These are phyloP conservation scores for Mariannaea sp. DNA, from an alignment of 2,329 filamentous ascomycete species.

Conservation along the genomic window DNA sequence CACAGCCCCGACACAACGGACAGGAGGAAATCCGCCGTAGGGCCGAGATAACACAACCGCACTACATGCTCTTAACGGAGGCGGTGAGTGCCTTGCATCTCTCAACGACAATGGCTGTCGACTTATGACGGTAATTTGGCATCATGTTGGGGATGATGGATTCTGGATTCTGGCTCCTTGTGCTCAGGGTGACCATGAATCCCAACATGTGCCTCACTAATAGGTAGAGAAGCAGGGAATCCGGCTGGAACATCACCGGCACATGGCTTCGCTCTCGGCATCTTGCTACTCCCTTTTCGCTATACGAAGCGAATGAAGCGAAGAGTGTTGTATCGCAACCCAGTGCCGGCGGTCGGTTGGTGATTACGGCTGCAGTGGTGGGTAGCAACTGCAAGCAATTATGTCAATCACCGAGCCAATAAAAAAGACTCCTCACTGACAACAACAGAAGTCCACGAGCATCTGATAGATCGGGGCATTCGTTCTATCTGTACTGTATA, in stretches of 20 bases:
- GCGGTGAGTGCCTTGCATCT: slow-evolving; percentile 25
- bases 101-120: slow-evolving; percentile 21
- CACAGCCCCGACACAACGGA: slow-evolving; percentile 4
- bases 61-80: slow-evolving; percentile 18
- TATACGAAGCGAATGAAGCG: slow-evolving; percentile 9
- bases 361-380: slow-evolving; percentile 15
- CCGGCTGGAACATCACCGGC: background rate
- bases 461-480: slow-evolving; percentile 21
- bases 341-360: slow-evolving; percentile 11
- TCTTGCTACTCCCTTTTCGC: background rate
- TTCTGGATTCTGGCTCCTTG: background rate
- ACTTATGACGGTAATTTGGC: slow-evolving; percentile 12
- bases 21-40: slow-evolving; percentile 14
- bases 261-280: background rate
- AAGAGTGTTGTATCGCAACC: slow-evolving; percentile 13
- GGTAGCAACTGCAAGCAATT: slow-evolving; percentile 22
- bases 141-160: slow-evolving; percentile 15
- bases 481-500: background rate
- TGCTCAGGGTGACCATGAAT: background rate
- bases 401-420: slow-evolving; percentile 18
- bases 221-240: background rate
- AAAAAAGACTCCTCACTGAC: slow-evolving; percentile 5
- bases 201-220: slow-evolving; percentile 6
- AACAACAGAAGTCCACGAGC: slow-evolving; percentile 7
- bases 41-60: slow-evolving; percentile 20